Base-by-base conservation (phyloP, 495 filamentous ascomycete genomes). In the Aspergillus panamensis region DNA sequence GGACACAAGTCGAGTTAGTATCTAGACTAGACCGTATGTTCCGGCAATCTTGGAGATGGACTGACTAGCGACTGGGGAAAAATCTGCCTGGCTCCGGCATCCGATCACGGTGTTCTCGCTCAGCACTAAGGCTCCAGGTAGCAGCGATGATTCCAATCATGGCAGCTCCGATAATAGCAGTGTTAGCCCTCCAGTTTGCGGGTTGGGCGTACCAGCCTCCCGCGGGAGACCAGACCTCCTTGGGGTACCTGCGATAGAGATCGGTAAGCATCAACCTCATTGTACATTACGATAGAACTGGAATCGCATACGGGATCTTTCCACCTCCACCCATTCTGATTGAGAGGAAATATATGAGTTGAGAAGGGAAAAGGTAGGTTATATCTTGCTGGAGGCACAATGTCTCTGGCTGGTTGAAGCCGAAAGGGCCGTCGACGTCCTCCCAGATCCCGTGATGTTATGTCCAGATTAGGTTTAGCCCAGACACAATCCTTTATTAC, bases 171-270 rank as follows among this genome's bases (percentile, higher is more conserved):
- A 91, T 85, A 55, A 96, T 78, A n/a, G 89, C 90, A 8, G 94
- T 98, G 77, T 98, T 98, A 39, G 77, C 70, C 73, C 87, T 95
- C 95, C 95, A 98, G 81, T 98, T 98, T 61, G 78, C 77, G 9
- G 94, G 94, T 71, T 91, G 93, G 31, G 87, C 76, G 75, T 98
- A 98, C 94, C 95, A 98, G 67, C 94, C 94, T 79, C 94, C 94
- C 56, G 94, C 82, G 58, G 94, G 94, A 67, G 94, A 97, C 94
- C 94, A 98, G 79, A 98, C 89, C 80, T 98, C 92, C 80, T 96
- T 96, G 69, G 94, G 94, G 75, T 96, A 97, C 69, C 93, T 97
- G 66, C 30, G 60, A 33, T 53, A 48, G 48, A 50, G 17, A 59
- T 59, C 32, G 48, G 64, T 73, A 48, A 73, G 73, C 45, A 58